These are phyloP conservation scores for Yamadazyma philogaea DNA, from an alignment of 805 yeast genomes.

Conservation along the genomic window DNA sequence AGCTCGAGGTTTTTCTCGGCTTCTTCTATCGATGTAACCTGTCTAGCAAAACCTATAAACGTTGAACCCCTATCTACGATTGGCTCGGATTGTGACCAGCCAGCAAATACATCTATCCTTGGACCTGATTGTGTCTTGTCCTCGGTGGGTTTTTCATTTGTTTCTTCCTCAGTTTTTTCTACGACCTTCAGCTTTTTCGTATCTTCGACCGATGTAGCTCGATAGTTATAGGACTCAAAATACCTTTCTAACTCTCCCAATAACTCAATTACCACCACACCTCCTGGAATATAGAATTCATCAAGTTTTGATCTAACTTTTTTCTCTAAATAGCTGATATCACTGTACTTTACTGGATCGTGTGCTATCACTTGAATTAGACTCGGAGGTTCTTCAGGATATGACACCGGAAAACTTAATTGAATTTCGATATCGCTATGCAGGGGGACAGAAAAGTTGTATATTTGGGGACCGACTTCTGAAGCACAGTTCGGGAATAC, in stretches of 20 bases:
- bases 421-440: slow-evolving; percentile 60
- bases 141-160: background rate
- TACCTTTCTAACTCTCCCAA: slow-evolving; percentile 59
- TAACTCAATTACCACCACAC: slow-evolving; percentile 78
- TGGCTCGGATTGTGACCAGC: slow-evolving; percentile 78
- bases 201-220: slow-evolving; percentile 7
- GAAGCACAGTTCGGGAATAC: slow-evolving; percentile 70
- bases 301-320: slow-evolving; percentile 51
- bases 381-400: slow-evolving; percentile 67
- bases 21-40: slow-evolving; percentile 63
- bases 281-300: slow-evolving; percentile 53
- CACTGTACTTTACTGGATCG: slow-evolving; percentile 36
- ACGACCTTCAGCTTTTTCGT: background rate
- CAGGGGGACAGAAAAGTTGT: slow-evolving; percentile 55
- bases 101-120: slow-evolving; percentile 49
- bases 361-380: slow-evolving; percentile 53
- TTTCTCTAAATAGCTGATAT: slow-evolving; percentile 40
- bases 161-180: background rate
- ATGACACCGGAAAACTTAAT: slow-evolving; percentile 64
- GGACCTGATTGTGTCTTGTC: background rate
- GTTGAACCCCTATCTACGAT: slow-evolving; percentile 81
- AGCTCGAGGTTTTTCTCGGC: slow-evolving; percentile 51
- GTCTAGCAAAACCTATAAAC: slow-evolving; percentile 72
- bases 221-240: slow-evolving; percentile 35
- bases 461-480: slow-evolving; percentile 34